Evolutionary conservation across 1,139 yeast species (phyloP), one percentile per base, ranked within the genome.

Genomic region (Lodderomyces elongisporus): DNA sequence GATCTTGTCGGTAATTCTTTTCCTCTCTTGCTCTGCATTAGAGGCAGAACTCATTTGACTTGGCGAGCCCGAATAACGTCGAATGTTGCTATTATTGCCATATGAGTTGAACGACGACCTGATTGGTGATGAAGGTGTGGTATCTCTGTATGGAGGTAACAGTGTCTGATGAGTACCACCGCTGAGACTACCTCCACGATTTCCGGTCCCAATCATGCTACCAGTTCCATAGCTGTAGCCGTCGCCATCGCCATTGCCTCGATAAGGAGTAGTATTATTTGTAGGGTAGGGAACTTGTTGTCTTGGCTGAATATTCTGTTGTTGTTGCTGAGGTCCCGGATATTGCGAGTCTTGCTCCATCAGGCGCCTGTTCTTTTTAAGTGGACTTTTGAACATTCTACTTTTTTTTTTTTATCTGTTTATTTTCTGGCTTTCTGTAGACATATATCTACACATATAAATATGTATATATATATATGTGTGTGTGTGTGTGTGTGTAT

Each of bases 1-100:
- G 32, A 68, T 49, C 40, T 65, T 66, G 34, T 64, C 69, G 2
- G 60, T 48, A 1, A 46, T 40, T 25, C 36, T 28, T 29, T 45
- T 39, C 33, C 54, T 42, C 28, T 43, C 48, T 17, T 41, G 45
- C 21, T 39, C 43, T 2, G 38, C 25, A 31, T 36, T 39, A 6
- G 31, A 27, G 8, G 26, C 31, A 9, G 12, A 15, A 12, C 36
- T 30, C 7, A 27, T 18, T 15, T 32, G 32, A n/a, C 29, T 35
- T 5, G 42, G 40, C 2, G 42, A 36, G 7, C 32, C 32, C 12
- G 17, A 9, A 7, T 9, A 7, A 8, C 27, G 22, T 4, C 20
- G 13, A 5, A 17, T 14, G 18, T 5, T 21, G 4, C 16, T 17
- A 17, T 16, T 16, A 17, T 25, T 18, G 16, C 26, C 16, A 14